Evolutionary conservation across 257 asterid genomes (phyloP), one percentile per base, ranked within the genome.

Genomic region (Primulina eburnea): DNA sequence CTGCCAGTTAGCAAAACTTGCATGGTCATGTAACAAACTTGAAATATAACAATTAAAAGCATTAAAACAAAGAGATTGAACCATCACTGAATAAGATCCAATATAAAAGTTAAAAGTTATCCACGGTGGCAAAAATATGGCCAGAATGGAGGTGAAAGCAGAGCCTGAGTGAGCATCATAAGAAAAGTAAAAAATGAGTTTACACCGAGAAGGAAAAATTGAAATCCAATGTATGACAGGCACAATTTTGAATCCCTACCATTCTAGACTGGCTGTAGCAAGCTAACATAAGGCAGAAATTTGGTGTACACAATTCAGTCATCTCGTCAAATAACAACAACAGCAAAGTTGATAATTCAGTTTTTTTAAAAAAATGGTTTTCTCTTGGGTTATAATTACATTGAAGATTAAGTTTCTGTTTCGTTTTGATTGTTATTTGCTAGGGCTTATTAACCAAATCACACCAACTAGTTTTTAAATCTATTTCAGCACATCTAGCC

Each of bases 1-100:
- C 52, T 30, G 53, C 68, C 47, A 64, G 32, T 63, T 53, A n/a
- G 78, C 66, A 60, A 52, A 50, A 18, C 18, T 29, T 66, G 56
- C 67, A 70, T 4, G 2, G 40, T 40, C 64, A 62, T 4, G 0
- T 17, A 71, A 60, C 12, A 62, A 67, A 62, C 59, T 61, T 12
- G 68, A 71, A 62, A 16, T 2, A 28, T 35, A 62, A 47, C 57
- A 34, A 73, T 50, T 3, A 62, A 14, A 68, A 26, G 67, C 71
- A 64, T 52, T 43, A 58, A 64, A 64, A 58, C 35, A 26, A 74
- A 68, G 64, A 53, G 55, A 26, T 34, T 56, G 62, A 28, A 72
- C 28, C 52, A 57, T 29, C 34, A 60, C 55, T 33, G 32, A 30
- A 24, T 53, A 37, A 61, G 35, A 34, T 35, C 74, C 61, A 60